Percentiles rank a stretch among this genome's conserved stretches.
Evolutionary conservation across 306 rosid species (phyloP).

Genomic region (Rosa rugosa): DNA sequence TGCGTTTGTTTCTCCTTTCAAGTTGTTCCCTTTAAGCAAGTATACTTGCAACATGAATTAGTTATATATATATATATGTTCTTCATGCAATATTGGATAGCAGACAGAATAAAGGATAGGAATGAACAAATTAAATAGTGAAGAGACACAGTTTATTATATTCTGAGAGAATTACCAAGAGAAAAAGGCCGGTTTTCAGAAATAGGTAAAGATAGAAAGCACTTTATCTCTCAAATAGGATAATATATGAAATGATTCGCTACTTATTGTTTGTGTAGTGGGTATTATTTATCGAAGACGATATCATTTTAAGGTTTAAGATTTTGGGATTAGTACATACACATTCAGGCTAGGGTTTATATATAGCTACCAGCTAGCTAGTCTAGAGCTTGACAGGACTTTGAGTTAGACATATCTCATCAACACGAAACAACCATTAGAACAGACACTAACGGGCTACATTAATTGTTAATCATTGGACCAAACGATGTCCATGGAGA

Average conservation of each 20-base stretch:
- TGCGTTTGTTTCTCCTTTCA: background rate
- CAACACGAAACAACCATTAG: background rate
- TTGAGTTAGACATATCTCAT: background rate
- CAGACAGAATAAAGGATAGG: too few relatives aligned
- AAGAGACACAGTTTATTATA: background rate
- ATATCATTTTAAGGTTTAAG: background rate
- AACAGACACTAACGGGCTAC: background rate
- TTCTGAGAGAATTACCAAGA: background rate
- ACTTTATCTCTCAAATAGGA: too few relatives aligned
- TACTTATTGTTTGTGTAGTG: background rate
- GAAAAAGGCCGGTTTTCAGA: too few relatives aligned
- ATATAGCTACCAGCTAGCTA: background rate
- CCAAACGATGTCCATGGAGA: background rate
- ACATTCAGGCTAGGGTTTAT: background rate
- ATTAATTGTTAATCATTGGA: background rate
- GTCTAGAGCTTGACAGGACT: background rate
- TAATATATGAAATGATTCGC: too few relatives aligned
- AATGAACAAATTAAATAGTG: too few relatives aligned
- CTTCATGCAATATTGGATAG: too few relatives aligned
- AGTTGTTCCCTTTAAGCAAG: background rate
- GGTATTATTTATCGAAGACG: background rate
- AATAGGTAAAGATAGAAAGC: background rate
- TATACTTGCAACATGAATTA: background rate
- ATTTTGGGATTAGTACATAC: background rate
- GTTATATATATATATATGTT: background rate